Conservation (phyloP, 345 rosid genomes). For the Heritiera fomes region DNA sequence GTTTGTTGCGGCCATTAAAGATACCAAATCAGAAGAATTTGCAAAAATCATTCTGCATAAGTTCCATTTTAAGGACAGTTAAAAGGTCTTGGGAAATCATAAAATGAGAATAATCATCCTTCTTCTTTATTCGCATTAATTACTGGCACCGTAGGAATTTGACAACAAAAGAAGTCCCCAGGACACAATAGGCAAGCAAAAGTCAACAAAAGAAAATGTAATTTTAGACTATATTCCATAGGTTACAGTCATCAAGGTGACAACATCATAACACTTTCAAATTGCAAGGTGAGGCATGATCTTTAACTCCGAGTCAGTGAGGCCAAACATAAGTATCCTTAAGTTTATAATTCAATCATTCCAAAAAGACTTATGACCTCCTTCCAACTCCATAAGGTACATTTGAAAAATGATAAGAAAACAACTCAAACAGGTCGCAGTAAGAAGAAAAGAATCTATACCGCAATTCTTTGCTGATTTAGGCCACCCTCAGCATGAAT, state of each 20-base stretch:
- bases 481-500: conserved; percentile 99
- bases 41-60: conserved; percentile 1
- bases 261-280: not conserved
- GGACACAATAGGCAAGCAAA: not conserved
- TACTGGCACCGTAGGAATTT: not conserved
- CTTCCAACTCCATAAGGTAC: conserved; percentile 6
- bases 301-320: not conserved
- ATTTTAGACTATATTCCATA: not conserved
- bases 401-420: not conserved
- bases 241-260: not conserved
- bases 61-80: not conserved
- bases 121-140: not conserved
- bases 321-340: not conserved
- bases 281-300: not conserved
- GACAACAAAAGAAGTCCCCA: not conserved
- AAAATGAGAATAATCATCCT: conserved; percentile 2
- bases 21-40: not conserved
- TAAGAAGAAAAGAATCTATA: conserved; percentile 41
- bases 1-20: conserved; percentile 6
- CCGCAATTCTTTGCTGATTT: conserved; percentile 99
- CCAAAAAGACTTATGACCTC: not conserved
- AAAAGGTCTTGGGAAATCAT: conserved; percentile 15
- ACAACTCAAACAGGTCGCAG: conserved; percentile 11
- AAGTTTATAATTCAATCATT: not conserved
- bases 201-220: not conserved